A percentile compares a stretch with the other conserved stretches of the same genome.
phyloP scores from a whole-genome alignment of 208 protist genomes.

The Crithidia bombi region DNA sequence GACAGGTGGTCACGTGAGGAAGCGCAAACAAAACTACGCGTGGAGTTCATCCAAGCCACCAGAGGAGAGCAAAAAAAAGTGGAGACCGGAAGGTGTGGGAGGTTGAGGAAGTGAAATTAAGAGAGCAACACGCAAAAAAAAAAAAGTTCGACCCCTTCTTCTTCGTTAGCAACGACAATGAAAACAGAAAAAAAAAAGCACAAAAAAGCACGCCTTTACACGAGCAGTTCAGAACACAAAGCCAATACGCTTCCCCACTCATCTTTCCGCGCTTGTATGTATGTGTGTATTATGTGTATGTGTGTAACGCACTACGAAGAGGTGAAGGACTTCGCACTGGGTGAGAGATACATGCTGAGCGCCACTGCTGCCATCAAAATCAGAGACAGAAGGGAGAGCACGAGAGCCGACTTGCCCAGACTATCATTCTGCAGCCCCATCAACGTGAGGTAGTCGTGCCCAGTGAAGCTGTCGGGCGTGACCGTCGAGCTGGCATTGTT shows the following conservation, averaged over 20 bases:
- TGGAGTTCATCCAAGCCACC: too few relatives aligned
- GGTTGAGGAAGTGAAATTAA: too few relatives aligned
- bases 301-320: background rate
- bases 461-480: conserved; percentile 15
- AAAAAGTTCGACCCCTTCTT: background rate
- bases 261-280: too few relatives aligned
- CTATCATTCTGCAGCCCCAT: conserved; percentile 30
- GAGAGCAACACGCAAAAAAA: too few relatives aligned
- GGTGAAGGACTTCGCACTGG: background rate
- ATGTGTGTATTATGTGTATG: too few relatives aligned
- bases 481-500: background rate
- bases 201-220: too few relatives aligned
- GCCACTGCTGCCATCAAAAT: conserved; percentile 17
- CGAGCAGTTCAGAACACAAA: too few relatives aligned
- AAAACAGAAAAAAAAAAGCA: background rate
- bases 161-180: background rate
- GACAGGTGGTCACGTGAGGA: too few relatives aligned
- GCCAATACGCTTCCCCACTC: too few relatives aligned
- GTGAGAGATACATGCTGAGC: conserved; percentile 28
- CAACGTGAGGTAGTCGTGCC: conserved; percentile 12
- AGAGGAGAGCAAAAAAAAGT: too few relatives aligned
- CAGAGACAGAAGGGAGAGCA: conserved; percentile 14
- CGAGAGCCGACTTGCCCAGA: conserved; percentile 8
- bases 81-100: too few relatives aligned
- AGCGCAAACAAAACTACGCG: too few relatives aligned